These are phyloP conservation scores for Penicillium canescens DNA, from an alignment of 495 filamentous ascomycete genomes.

Conservation along the genomic window DNA sequence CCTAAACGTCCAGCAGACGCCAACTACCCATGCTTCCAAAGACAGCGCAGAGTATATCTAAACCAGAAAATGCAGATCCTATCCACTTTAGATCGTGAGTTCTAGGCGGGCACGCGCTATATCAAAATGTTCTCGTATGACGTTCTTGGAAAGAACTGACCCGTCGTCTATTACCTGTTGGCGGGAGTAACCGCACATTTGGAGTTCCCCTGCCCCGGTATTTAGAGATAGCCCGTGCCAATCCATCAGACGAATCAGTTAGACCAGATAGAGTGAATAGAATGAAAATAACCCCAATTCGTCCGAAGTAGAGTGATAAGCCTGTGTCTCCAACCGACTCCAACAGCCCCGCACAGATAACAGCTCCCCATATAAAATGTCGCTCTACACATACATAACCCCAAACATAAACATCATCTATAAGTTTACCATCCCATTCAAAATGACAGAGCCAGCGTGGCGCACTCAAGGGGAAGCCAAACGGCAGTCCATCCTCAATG, in stretches of 20 bases:
- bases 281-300: no score
- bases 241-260: no score
- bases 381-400: not conserved
- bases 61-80: not conserved
- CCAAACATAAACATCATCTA: not conserved
- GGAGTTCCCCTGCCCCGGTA: no score
- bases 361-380: not conserved
- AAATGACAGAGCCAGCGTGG: slow-evolving; percentile 38
- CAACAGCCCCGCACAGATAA: slow-evolving; percentile 21
- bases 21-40: slow-evolving; percentile 11
- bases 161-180: no score
- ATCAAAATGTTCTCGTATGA: no score
- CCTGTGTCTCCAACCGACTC: slow-evolving; percentile 14
- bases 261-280: no score
- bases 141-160: no score
- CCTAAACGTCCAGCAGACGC: slow-evolving; percentile 90
- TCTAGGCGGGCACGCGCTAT: no score
- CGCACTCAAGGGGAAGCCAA: slow-evolving; percentile 48
- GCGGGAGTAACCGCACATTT: no score
- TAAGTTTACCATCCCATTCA: not conserved
- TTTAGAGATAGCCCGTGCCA: no score
- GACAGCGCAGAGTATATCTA: not conserved
- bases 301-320: not conserved
- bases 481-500: slow-evolving; percentile 48
- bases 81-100: no score